These are phyloP conservation scores for Botrytis sinoallii DNA, from an alignment of 2,329 filamentous ascomycete species.

Conservation along the genomic window DNA sequence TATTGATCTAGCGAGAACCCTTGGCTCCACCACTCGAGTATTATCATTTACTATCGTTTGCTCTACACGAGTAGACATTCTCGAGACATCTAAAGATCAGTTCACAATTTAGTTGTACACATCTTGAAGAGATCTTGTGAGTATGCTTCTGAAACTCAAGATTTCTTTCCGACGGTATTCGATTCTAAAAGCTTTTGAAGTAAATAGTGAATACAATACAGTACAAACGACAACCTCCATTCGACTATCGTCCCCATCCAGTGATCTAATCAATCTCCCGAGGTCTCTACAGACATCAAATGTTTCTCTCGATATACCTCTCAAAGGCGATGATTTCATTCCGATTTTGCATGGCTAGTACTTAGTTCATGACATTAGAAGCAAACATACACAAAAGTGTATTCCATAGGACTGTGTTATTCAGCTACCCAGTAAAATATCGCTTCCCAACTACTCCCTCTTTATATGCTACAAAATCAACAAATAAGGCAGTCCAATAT, in stretches of 20 bases:
- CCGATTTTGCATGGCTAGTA: background rate
- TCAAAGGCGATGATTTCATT: background rate
- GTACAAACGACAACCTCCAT: background rate
- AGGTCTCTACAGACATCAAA: background rate
- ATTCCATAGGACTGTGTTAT: background rate
- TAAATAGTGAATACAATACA: background rate
- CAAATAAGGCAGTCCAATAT: background rate
- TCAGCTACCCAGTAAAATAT: background rate
- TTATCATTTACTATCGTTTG: background rate
- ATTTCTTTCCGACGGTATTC: background rate
- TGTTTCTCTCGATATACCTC: background rate
- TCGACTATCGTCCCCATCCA: background rate
- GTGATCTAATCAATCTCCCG: background rate
- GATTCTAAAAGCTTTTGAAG: background rate
- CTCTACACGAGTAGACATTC: background rate
- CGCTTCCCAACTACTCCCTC: constrained; percentile 26
- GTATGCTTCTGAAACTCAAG: too few relatives aligned
- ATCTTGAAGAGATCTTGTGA: background rate
- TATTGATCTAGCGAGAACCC: constrained; percentile 2
- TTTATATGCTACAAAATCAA: constrained; percentile 22
- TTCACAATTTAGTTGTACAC: background rate
- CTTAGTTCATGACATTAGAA: background rate
- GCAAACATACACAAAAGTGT: background rate
- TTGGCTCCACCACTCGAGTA: background rate
- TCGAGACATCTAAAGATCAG: background rate